These are phyloP conservation scores for Penicillium lagena DNA, from an alignment of 495 filamentous ascomycete genomes.

Conservation along the genomic window DNA sequence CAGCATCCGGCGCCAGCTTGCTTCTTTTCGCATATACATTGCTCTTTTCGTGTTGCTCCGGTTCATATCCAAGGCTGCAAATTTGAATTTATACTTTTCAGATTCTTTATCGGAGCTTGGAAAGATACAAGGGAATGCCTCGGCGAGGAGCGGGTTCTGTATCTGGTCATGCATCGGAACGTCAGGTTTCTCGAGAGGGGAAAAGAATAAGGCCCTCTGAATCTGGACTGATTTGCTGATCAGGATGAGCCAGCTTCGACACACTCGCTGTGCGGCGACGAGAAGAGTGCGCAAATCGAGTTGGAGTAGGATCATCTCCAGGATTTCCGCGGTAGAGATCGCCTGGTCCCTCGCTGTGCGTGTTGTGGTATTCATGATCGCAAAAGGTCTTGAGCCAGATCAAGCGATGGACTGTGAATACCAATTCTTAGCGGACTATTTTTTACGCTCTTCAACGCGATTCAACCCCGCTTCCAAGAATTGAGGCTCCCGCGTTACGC, in stretches of 20 bases:
- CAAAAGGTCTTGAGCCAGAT: too few relatives aligned
- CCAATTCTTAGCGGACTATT: too few relatives aligned
- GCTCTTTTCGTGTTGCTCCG: background rate
- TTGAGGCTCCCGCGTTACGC: too few relatives aligned
- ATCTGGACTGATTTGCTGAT: slow-evolving; percentile 4
- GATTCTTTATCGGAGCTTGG: background rate
- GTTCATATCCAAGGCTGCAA: background rate
- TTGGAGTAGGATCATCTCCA: slow-evolving; percentile 10
- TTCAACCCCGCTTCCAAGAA: too few relatives aligned
- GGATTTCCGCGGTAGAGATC: slow-evolving; percentile 3
- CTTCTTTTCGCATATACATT: slow-evolving; percentile 4
- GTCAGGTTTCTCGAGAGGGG: background rate
- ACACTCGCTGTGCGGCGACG: slow-evolving; percentile 10
- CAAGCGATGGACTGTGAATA: too few relatives aligned
- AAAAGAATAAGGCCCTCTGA: slow-evolving; percentile 11
- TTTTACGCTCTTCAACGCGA: too few relatives aligned
- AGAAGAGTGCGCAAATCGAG: slow-evolving; percentile 8
- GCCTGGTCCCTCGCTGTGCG: background rate
- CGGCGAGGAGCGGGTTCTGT: slow-evolving; percentile 5
- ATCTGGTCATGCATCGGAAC: background rate
- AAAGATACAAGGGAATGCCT: slow-evolving; percentile 1
- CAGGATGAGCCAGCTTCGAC: slow-evolving; percentile 5
- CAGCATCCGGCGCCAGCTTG: slow-evolving; percentile 15
- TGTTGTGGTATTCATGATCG: too few relatives aligned
- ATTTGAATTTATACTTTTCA: background rate